Conservation (phyloP, 768 basidiomycete genomes). For the Tricholoma flavovirens region DNA sequence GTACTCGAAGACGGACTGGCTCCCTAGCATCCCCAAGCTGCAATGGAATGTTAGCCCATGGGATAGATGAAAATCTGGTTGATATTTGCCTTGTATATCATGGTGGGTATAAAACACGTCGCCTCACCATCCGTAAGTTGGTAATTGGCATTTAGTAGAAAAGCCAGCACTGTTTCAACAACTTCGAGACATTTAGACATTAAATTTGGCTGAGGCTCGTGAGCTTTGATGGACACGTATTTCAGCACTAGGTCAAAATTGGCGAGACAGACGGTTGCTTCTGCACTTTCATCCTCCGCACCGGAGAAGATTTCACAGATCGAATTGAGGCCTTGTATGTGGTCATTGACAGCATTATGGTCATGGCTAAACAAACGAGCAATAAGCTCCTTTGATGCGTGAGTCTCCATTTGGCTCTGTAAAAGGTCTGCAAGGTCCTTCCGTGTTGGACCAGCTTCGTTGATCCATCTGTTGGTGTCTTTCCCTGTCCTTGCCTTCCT, state of each 20-base stretch:
- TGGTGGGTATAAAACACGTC: slow-evolving; percentile 79
- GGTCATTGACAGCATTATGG: slow-evolving; percentile 92
- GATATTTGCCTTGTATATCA: slow-evolving; percentile 75
- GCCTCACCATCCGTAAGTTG: slow-evolving; percentile 86
- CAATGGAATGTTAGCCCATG: slow-evolving; percentile 1
- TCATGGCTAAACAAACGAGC: slow-evolving; percentile 88
- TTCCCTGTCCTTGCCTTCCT: slow-evolving; percentile 66
- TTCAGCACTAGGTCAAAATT: slow-evolving; percentile 91
- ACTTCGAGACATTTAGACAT: slow-evolving; percentile 85
- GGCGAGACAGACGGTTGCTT: slow-evolving; percentile 59
- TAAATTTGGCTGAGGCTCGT: slow-evolving; percentile 89
- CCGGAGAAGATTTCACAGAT: slow-evolving; percentile 72
- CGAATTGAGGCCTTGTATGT: slow-evolving; percentile 66
- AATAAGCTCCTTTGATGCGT: slow-evolving; percentile 70
- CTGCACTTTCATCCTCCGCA: slow-evolving; percentile 52
- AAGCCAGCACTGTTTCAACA: slow-evolving; percentile 69
- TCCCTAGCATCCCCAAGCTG: slow-evolving; percentile 94
- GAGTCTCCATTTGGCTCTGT: slow-evolving; percentile 88
- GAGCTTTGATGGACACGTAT: slow-evolving; percentile 85
- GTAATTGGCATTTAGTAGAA: slow-evolving; percentile 67
- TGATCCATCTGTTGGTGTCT: slow-evolving; percentile 78
- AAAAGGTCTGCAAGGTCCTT: slow-evolving; percentile 85
- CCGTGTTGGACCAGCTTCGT: slow-evolving; percentile 76
- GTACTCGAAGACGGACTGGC: slow-evolving; percentile 70
- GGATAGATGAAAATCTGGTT: background rate